phyloP scores from a whole-genome alignment of 352 stramenopile genomes.

The Pythium sukuiense region DNA sequence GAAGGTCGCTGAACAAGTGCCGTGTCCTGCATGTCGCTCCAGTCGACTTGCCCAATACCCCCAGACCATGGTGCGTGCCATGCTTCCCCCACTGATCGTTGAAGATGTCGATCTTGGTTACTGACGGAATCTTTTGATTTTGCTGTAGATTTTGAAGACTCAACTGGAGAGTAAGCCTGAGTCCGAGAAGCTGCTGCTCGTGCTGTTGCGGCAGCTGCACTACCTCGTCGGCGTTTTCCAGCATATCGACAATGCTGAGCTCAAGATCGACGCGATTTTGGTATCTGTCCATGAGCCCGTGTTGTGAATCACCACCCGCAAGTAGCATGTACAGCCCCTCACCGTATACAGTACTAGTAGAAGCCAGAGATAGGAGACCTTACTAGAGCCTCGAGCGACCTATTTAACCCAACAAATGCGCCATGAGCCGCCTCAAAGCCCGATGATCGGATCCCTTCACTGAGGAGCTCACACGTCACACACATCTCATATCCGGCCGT shows the following conservation, averaged over 20 bases:
- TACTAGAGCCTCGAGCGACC: conserved; percentile 3
- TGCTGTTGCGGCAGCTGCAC: conserved; percentile 67
- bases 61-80: conserved; percentile 49
- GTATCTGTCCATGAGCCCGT: conserved; percentile 39
- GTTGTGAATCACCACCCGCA: neutral
- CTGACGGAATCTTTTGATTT: conserved; percentile 4
- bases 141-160: conserved; percentile 46
- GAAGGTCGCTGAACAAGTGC: conserved; percentile 17
- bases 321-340: neutral
- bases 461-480: neutral
- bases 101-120: too few relatives aligned
- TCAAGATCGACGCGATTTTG: conserved; percentile 60
- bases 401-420: neutral
- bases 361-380: neutral
- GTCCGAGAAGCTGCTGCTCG: conserved; percentile 36
- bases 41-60: conserved; percentile 61
- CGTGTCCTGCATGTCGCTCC: conserved; percentile 25
- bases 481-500: neutral
- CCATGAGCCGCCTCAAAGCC: neutral
- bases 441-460: neutral
- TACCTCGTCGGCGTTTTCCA: conserved; percentile 75
- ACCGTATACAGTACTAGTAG: conserved; percentile 1
- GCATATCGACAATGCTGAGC: conserved; percentile 61
- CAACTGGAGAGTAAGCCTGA: conserved; percentile 40
- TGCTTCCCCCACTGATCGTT: too few relatives aligned